These are phyloP conservation scores for Lathyrus sativus DNA, from an alignment of 306 rosid genomes.

Conservation along the genomic window DNA sequence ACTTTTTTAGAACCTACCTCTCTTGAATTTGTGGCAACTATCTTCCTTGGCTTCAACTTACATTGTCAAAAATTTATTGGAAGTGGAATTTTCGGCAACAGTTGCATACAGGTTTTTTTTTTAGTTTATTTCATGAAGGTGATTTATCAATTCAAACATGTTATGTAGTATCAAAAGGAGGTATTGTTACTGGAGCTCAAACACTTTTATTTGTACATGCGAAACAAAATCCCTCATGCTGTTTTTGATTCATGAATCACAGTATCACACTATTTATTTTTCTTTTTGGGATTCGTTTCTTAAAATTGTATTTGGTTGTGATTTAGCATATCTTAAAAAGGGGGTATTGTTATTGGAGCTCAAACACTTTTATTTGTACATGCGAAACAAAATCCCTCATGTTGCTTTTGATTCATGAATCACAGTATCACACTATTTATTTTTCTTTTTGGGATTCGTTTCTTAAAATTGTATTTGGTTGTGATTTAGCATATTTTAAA, in stretches of 20 bases:
- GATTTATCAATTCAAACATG: constrained; percentile 8
- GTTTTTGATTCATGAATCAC: too few species aligned
- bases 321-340: too few species aligned
- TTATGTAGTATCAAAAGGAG: neutral
- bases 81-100: constrained; percentile 10
- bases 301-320: too few species aligned
- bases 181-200: neutral
- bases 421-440: too few species aligned
- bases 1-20: neutral
- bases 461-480: too few species aligned
- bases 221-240: constrained; percentile 13
- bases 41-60: constrained; percentile 1
- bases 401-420: too few species aligned
- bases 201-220: constrained; percentile 9
- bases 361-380: constrained; percentile 12
- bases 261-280: too few species aligned
- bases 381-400: constrained; percentile 16
- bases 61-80: neutral
- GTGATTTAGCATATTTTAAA: too few species aligned
- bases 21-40: constrained; percentile 6
- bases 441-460: too few species aligned
- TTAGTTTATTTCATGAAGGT: constrained; percentile 12
- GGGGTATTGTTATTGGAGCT: neutral
- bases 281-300: too few species aligned
- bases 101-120: neutral